Percentiles rank a stretch among this genome's conserved stretches.
Conservation (phyloP, 2,329 filamentous ascomycete species). For the Anthostomella pinea region DNA sequence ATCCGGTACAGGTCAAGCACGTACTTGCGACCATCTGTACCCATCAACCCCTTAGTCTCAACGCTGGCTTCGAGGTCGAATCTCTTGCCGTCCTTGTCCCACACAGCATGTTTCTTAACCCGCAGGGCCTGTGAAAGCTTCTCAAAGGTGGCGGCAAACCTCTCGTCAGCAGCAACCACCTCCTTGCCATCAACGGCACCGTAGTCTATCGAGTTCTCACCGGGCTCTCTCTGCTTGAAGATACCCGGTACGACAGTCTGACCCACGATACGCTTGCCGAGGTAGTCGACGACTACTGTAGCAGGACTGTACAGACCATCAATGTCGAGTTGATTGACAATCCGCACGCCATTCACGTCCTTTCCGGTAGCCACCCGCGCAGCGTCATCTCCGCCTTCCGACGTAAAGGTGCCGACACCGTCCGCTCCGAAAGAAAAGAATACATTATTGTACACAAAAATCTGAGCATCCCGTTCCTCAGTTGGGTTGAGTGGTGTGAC, state of each 20-base stretch:
- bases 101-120: slow-evolving; percentile 92
- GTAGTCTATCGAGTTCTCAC: slow-evolving; percentile 98
- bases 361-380: slow-evolving; percentile 94
- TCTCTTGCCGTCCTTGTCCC: slow-evolving; percentile 91
- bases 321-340: slow-evolving; percentile 96
- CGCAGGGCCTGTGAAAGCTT: slow-evolving; percentile 87
- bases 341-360: slow-evolving; percentile 88
- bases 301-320: slow-evolving; percentile 91
- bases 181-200: slow-evolving; percentile 97
- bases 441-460: slow-evolving; percentile 99
- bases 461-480: slow-evolving; percentile 88
- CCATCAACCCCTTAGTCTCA: slow-evolving; percentile 95
- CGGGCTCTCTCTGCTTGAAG: slow-evolving; percentile 96
- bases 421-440: slow-evolving; percentile 99
- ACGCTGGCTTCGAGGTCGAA: slow-evolving; percentile 94
- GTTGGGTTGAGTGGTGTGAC: slow-evolving; percentile 93
- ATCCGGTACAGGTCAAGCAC: slow-evolving; percentile 96
- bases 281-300: slow-evolving; percentile 93
- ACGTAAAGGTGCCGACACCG: slow-evolving; percentile 94
- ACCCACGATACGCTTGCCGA: slow-evolving; percentile 94
- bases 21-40: slow-evolving; percentile 94
- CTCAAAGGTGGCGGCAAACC: slow-evolving; percentile 79
- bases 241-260: slow-evolving; percentile 98
- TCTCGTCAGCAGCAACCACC: slow-evolving; percentile 84
- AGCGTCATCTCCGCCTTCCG: slow-evolving; percentile 94